Evolutionary conservation across 345 rosid species (phyloP), one percentile per base, ranked within the genome.

Genomic region (Eucalyptus decipiens): DNA sequence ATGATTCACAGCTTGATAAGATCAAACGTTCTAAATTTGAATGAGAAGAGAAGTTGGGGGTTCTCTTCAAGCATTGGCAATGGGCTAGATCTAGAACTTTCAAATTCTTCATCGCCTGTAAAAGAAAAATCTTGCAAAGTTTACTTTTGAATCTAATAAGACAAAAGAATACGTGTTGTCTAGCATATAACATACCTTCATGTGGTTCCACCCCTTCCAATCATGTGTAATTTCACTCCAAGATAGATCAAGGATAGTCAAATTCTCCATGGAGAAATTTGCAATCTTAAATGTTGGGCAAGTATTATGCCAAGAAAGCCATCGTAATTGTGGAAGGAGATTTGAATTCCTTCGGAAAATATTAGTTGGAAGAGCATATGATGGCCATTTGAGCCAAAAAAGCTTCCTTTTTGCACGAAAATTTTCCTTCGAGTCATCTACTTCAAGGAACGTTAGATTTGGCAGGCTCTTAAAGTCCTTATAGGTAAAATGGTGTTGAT

Each of bases 391-490:
- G 4, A 0, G 30, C 7, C 4, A 2, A 24, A 24, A 0, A 24
- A 24, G n/a, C n/a, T 0, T 2, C 65, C 5, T 5, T 58, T 58
- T 0, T 2, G 6, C 65, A 24, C 6, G 0, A 26, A 0, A 56
- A 24, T 1, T 11, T 58, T 24, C n/a, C 65, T 5, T 9, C 1
- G 0, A 2, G 1, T 11, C 65, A 0, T 58, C 4, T 0, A 58
- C 65, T 58, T 26, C n/a, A 24, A 58, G 65, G n/a, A 26, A 58
- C 65, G 0, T 58, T 58, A 58, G n/a, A 0, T 58, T 58, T 58
- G 65, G 7, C 1, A 26, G 0, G n/a, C 65, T 3, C n/a, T 58
- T 5, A 58, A 58, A 58, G 65, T 58, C 65, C n/a, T 58, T 0
- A 24, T 58, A 0, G n/a, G n/a, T 11, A 26, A 11, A 58, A 24